Conservation (phyloP, 192 early-diverging fungal species). For the Backusella australiensis region DNA sequence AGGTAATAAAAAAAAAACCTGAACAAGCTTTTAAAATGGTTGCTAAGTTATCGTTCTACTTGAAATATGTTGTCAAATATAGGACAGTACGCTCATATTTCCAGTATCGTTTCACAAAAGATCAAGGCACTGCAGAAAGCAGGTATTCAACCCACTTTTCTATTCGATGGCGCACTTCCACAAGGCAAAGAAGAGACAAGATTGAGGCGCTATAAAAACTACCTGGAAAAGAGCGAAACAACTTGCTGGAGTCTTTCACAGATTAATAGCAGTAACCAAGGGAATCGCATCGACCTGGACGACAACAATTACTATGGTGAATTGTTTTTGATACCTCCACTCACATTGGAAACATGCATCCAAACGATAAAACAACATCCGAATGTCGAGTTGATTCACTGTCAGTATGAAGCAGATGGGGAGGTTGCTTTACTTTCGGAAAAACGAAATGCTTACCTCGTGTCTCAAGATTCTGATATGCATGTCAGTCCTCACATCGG, state of each 20-base stretch:
- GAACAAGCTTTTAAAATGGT: not conserved
- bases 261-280: conserved; percentile 16
- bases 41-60: not conserved
- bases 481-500: conserved; percentile 43
- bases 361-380: conserved; percentile 35
- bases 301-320: conserved; percentile 26
- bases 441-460: conserved; percentile 40
- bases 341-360: conserved; percentile 45
- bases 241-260: conserved; percentile 31
- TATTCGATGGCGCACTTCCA: conserved; percentile 51
- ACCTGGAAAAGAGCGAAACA: conserved; percentile 34
- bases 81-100: conserved; percentile 41
- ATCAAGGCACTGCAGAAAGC: conserved; percentile 24
- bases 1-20: conserved; percentile 9
- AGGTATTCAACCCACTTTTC: conserved; percentile 36
- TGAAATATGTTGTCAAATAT: not conserved
- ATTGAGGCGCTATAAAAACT: conserved; percentile 39
- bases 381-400: conserved; percentile 35
- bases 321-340: conserved; percentile 45
- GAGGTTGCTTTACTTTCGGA: conserved; percentile 38
- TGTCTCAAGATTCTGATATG: conserved; percentile 53
- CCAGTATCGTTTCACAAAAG: conserved; percentile 29
- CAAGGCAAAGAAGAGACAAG: conserved; percentile 40
- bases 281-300: not conserved
- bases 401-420: conserved; percentile 48